Evolutionary conservation across 23 red algal species (phyloP).

Genomic region (Gracilaria gracilis): DNA sequence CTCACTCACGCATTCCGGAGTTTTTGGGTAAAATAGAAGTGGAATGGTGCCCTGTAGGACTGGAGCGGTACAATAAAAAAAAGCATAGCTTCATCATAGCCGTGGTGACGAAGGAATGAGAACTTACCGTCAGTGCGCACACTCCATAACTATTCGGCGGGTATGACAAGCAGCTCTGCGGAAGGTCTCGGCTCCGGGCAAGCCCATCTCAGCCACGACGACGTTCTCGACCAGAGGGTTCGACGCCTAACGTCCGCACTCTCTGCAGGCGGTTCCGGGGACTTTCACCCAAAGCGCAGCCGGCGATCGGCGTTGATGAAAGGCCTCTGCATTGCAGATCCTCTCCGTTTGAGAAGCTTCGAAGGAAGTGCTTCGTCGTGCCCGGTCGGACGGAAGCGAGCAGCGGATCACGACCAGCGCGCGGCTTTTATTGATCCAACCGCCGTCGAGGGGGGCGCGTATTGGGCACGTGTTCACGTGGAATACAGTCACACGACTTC

Average conservation of each 20-base stretch:
- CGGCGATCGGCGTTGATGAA: conserved; percentile 30
- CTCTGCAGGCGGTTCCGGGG: conserved; percentile 59
- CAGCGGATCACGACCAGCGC: too few species aligned
- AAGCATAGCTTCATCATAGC: conserved; percentile 19
- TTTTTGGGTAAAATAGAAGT: conserved; percentile 44
- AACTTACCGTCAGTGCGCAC: conserved; percentile 46
- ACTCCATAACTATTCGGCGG: conserved; percentile 60
- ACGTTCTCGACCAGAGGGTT: conserved; percentile 47
- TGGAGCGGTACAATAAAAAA: conserved; percentile 69
- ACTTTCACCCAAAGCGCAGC: conserved; percentile 61
- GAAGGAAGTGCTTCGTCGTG: conserved; percentile 65
- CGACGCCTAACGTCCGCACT: conserved; percentile 49
- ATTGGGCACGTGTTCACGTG: too few species aligned
- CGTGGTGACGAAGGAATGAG: neutral
- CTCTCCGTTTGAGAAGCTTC: conserved; percentile 50
- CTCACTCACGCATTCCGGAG: conserved; percentile 35
- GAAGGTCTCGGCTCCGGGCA: conserved; percentile 48
- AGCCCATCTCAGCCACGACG: conserved; percentile 64
- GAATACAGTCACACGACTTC: neutral
- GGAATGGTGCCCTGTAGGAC: neutral
- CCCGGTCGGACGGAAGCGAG: neutral
- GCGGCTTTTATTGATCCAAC: neutral
- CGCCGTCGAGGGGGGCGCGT: conserved; percentile 14
- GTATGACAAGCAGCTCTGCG: conserved; percentile 66
- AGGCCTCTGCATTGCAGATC: conserved; percentile 30